Evolutionary conservation across 352 stramenopile genomes (phyloP).

Genomic region (Globisporangium polare): DNA sequence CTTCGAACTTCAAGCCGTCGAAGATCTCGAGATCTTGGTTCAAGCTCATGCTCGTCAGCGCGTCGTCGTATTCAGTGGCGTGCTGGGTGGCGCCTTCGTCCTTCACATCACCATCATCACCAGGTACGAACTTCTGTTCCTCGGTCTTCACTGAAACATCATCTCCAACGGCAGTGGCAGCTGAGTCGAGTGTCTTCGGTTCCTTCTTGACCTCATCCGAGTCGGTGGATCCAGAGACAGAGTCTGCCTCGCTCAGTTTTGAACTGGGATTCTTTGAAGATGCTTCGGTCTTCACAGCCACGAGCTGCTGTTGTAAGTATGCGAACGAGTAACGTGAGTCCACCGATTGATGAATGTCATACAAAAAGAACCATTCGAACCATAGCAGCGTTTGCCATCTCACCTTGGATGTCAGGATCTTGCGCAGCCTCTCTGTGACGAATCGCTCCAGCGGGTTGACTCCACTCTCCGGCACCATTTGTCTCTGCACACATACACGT

Average conservation of each 20-base stretch:
- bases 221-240: slow-evolving; percentile 22
- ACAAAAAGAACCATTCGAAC: too few relatives aligned
- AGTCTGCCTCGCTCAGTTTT: slow-evolving; percentile 18
- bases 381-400: neutral
- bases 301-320: slow-evolving; percentile 1
- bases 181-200: slow-evolving; percentile 3
- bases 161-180: neutral
- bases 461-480: slow-evolving; percentile 22
- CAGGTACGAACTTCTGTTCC: neutral
- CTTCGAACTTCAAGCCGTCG: slow-evolving; percentile 84
- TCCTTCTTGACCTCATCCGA: slow-evolving; percentile 36
- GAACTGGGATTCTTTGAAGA: neutral
- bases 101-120: slow-evolving; percentile 7
- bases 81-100: slow-evolving; percentile 1
- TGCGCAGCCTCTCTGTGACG: slow-evolving; percentile 41
- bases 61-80: slow-evolving; percentile 45
- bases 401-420: slow-evolving; percentile 44
- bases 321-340: neutral
- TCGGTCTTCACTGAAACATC: neutral
- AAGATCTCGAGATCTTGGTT: slow-evolving; percentile 83
- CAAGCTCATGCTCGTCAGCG: slow-evolving; percentile 67
- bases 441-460: slow-evolving; percentile 33
- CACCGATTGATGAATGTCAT: too few relatives aligned
- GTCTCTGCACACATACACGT: slow-evolving; percentile 20
- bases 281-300: slow-evolving; percentile 3